Evolutionary conservation across 495 filamentous ascomycete genomes (phyloP).

Genomic region (Podospora conica): DNA sequence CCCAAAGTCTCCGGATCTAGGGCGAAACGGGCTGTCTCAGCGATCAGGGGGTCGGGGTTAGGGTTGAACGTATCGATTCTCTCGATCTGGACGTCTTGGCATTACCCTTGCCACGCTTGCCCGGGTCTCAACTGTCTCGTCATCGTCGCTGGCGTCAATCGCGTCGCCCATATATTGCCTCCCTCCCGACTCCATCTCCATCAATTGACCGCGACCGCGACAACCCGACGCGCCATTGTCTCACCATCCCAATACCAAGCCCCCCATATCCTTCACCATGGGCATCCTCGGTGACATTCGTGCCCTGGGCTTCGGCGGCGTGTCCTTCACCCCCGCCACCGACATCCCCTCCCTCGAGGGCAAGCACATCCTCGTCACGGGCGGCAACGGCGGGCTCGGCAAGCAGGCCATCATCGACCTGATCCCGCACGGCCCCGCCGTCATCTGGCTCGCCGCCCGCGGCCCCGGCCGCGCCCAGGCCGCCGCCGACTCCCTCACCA

Average conservation of each 20-base stretch:
- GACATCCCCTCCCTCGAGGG: conserved; percentile 54
- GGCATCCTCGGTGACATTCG: neutral
- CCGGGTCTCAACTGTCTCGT: too few species aligned
- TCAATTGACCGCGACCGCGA: neutral
- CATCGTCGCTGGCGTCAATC: neutral
- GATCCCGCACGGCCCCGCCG: conserved; percentile 33
- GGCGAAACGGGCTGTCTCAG: neutral
- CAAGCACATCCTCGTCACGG: conserved; percentile 58
- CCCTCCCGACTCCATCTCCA: neutral
- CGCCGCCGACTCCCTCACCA: conserved; percentile 20
- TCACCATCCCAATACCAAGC: neutral
- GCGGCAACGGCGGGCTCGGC: conserved; percentile 61
- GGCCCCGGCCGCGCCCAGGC: conserved; percentile 31
- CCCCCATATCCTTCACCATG: neutral
- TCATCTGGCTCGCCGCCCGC: conserved; percentile 61
- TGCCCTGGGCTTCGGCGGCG: conserved; percentile 4
- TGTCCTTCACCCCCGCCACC: conserved; percentile 35
- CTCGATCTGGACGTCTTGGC: neutral
- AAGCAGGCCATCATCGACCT: conserved; percentile 58
- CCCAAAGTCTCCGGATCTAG: neutral
- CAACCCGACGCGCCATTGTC: neutral
- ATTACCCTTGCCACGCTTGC: neutral
- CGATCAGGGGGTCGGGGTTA: neutral
- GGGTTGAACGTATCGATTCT: neutral
- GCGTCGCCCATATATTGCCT: neutral